A percentile compares a stretch with the other conserved stretches of the same genome.
phyloP scores from a whole-genome alignment of 768 basidiomycete species.

The Leccinum arenicola region DNA sequence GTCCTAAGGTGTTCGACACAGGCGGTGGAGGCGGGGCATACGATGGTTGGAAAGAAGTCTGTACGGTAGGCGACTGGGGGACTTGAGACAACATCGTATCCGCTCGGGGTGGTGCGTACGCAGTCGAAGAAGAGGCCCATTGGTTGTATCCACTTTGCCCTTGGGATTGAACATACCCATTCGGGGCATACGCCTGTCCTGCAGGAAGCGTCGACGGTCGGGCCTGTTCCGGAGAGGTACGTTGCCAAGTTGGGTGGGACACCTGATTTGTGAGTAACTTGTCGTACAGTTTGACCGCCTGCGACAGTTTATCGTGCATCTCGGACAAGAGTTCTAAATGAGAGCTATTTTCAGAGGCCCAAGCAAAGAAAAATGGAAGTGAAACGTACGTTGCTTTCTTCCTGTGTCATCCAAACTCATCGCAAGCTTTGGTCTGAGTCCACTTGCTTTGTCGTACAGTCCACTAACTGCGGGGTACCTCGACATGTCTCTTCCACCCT shows the following conservation, averaged over 20 bases:
- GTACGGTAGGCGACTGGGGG: conserved; percentile 26
- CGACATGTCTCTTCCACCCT: conserved; percentile 74
- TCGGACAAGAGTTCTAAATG: conserved; percentile 76
- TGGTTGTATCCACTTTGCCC: conserved; percentile 34
- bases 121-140: conserved; percentile 23
- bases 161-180: conserved; percentile 32
- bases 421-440: conserved; percentile 76
- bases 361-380: not conserved
- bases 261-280: conserved; percentile 82
- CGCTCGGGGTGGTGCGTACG: conserved; percentile 19
- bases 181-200: conserved; percentile 19
- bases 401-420: conserved; percentile 81
- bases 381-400: conserved; percentile 75
- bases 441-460: conserved; percentile 79
- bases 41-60: conserved; percentile 29
- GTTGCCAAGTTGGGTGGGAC: conserved; percentile 65
- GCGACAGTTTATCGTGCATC: conserved; percentile 92
- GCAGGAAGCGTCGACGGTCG: conserved; percentile 27
- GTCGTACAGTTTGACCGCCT: conserved; percentile 92
- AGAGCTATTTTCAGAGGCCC: not conserved
- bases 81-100: conserved; percentile 22
- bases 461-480: conserved; percentile 83
- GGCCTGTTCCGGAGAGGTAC: conserved; percentile 19
- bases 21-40: conserved; percentile 25
- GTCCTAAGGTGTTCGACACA: conserved; percentile 9